Evolutionary conservation across 352 stramenopile genomes (phyloP).

Genomic region (Pythium phragmiticola): DNA sequence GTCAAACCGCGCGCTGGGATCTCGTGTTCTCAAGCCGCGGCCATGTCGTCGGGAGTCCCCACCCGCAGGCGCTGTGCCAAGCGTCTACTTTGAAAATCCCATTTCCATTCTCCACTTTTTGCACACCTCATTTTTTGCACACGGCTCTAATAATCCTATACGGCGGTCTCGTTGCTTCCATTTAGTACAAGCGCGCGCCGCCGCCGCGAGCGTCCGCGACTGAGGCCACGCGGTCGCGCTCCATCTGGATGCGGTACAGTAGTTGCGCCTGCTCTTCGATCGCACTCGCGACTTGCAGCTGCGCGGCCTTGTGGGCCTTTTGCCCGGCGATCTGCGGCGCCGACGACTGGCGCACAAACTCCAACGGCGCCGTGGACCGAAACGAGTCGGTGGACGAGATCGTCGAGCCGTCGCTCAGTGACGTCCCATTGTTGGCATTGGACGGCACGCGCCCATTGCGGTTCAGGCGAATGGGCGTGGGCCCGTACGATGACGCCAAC

Average conservation of each 20-base stretch:
- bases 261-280: slow-evolving; percentile 56
- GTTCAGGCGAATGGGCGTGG: slow-evolving; percentile 14
- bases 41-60: too few relatives aligned
- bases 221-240: slow-evolving; percentile 29
- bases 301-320: slow-evolving; percentile 22
- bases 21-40: too few relatives aligned
- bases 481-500: slow-evolving; percentile 6
- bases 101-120: too few relatives aligned
- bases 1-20: too few relatives aligned
- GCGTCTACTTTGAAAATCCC: too few relatives aligned
- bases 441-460: slow-evolving; percentile 5
- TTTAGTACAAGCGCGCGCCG: slow-evolving; percentile 11
- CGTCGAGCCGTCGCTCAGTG: slow-evolving; percentile 21
- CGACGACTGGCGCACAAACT: background rate
- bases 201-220: background rate
- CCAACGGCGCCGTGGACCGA: slow-evolving; percentile 1
- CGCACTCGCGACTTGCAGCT: slow-evolving; percentile 49
- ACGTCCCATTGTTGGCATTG: slow-evolving; percentile 17
- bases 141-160: too few relatives aligned
- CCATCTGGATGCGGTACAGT: slow-evolving; percentile 43
- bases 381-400: slow-evolving; percentile 24
- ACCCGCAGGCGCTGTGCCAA: too few relatives aligned
- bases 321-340: background rate
- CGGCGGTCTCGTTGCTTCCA: background rate
- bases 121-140: too few relatives aligned